Conservation (phyloP, 139 green algal genomes). For the Chlorella sp. region DNA sequence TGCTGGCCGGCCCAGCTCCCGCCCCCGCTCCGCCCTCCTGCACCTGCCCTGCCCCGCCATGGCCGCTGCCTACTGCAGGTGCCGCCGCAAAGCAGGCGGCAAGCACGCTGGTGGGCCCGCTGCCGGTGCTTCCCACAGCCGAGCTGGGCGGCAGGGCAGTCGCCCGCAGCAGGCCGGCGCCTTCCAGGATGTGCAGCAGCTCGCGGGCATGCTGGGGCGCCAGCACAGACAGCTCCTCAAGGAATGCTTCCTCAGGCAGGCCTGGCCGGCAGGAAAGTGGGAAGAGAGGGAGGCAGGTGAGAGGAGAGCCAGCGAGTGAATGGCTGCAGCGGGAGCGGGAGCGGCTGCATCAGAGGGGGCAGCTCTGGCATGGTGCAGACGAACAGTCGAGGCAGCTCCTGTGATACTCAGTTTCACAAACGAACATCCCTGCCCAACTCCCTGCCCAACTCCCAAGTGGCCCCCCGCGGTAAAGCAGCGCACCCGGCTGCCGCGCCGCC, state of each 20-base stretch:
- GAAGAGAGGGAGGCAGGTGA: too few relatives aligned
- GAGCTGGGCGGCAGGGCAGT: not conserved
- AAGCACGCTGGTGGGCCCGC: not conserved
- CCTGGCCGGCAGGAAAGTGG: not conserved
- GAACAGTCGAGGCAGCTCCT: too few relatives aligned
- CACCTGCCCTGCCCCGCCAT: not conserved
- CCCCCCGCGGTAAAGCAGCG: too few relatives aligned
- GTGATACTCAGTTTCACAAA: too few relatives aligned
- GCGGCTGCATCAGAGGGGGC: too few relatives aligned
- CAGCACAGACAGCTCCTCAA: constrained; percentile 27
- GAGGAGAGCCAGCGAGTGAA: too few relatives aligned
- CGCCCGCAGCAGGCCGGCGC: not conserved
- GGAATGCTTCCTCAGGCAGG: not conserved
- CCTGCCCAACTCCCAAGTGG: too few relatives aligned
- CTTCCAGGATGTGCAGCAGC: constrained; percentile 15
- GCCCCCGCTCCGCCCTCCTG: not conserved
- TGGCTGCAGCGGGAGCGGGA: too few relatives aligned
- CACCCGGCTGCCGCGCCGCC: constrained; percentile 26
- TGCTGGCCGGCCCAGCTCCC: not conserved
- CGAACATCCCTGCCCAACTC: too few relatives aligned
- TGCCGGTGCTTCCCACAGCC: not conserved
- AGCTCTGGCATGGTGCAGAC: too few relatives aligned
- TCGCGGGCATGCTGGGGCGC: constrained; percentile 15
- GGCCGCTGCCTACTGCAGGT: not conserved
- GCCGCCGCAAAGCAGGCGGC: constrained; percentile 14